A percentile compares a stretch with the other conserved stretches of the same genome.
These are phyloP conservation scores for Micractinium conductrix DNA, from an alignment of 139 green algal species.

Conservation along the genomic window DNA sequence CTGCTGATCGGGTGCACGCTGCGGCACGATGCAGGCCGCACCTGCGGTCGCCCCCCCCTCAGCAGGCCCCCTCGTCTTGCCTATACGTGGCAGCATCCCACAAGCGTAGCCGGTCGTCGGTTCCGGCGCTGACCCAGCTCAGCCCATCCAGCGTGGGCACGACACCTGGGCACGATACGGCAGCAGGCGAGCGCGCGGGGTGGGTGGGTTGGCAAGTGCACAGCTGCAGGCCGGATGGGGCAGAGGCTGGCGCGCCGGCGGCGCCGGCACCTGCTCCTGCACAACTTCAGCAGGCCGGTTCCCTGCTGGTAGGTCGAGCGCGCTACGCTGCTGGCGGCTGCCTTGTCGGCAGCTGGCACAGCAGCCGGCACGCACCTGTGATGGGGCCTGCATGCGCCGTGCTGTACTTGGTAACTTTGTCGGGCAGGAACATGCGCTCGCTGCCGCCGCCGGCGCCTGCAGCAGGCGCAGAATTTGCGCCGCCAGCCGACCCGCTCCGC, in stretches of 20 bases:
- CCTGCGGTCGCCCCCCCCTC: too few relatives aligned
- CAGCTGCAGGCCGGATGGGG: neutral
- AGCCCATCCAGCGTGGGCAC: slow-evolving; percentile 62
- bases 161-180: too few relatives aligned
- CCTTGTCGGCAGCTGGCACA: neutral
- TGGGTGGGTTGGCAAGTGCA: neutral
- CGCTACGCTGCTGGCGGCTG: too few relatives aligned
- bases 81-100: slow-evolving; percentile 70
- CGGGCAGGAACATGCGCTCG: slow-evolving; percentile 33
- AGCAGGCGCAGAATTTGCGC: neutral
- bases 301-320: too few relatives aligned
- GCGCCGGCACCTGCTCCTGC: too few relatives aligned
- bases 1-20: too few relatives aligned
- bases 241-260: too few relatives aligned
- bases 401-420: slow-evolving; percentile 15
- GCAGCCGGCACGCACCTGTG: neutral
- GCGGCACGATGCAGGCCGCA: too few relatives aligned
- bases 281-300: too few relatives aligned
- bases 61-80: neutral
- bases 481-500: neutral
- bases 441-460: neutral
- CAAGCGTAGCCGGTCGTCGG: slow-evolving; percentile 77
- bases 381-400: slow-evolving; percentile 27
- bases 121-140: slow-evolving; percentile 72
- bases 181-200: neutral